Conservation (phyloP, 352 stramenopile species). For the Phytophthora litchii region DNA sequence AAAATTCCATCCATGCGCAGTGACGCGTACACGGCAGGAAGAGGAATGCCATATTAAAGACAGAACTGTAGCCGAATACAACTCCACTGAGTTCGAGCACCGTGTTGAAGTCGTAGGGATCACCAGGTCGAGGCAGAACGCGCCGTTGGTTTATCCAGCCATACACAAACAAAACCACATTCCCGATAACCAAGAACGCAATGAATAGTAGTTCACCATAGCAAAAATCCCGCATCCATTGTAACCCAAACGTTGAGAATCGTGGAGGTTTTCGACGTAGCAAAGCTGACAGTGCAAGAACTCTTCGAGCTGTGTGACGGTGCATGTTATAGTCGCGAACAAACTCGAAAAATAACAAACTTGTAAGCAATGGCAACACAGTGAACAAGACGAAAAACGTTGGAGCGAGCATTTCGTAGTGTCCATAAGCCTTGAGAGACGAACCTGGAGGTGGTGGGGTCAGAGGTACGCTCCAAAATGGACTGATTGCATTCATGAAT, state of each 20-base stretch:
- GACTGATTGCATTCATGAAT: slow-evolving; percentile 32
- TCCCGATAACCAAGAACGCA: slow-evolving; percentile 46
- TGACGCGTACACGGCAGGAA: slow-evolving; percentile 64
- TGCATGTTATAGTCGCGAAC: slow-evolving; percentile 49
- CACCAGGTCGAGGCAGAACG: slow-evolving; percentile 27
- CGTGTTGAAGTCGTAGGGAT: slow-evolving; percentile 53
- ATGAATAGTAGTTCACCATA: slow-evolving; percentile 75
- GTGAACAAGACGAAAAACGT: slow-evolving; percentile 63
- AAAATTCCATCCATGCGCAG: slow-evolving; percentile 70
- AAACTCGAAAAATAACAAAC: slow-evolving; percentile 50
- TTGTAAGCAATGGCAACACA: slow-evolving; percentile 48
- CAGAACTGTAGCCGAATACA: slow-evolving; percentile 56
- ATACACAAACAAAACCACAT: slow-evolving; percentile 58
- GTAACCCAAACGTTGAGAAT: background rate
- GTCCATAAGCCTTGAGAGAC: slow-evolving; percentile 29
- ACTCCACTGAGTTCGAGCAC: slow-evolving; percentile 48
- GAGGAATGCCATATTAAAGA: slow-evolving; percentile 72
- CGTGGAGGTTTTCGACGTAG: slow-evolving; percentile 51
- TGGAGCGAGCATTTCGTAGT: slow-evolving; percentile 61
- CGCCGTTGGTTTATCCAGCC: slow-evolving; percentile 51
- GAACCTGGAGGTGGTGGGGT: slow-evolving; percentile 33
- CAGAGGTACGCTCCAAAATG: slow-evolving; percentile 38
- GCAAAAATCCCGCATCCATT: slow-evolving; percentile 41
- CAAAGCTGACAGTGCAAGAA: slow-evolving; percentile 47
- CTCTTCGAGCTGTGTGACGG: slow-evolving; percentile 38